phyloP scores from a whole-genome alignment of 495 filamentous ascomycete genomes.

The Diplogelasinospora grovesii region DNA sequence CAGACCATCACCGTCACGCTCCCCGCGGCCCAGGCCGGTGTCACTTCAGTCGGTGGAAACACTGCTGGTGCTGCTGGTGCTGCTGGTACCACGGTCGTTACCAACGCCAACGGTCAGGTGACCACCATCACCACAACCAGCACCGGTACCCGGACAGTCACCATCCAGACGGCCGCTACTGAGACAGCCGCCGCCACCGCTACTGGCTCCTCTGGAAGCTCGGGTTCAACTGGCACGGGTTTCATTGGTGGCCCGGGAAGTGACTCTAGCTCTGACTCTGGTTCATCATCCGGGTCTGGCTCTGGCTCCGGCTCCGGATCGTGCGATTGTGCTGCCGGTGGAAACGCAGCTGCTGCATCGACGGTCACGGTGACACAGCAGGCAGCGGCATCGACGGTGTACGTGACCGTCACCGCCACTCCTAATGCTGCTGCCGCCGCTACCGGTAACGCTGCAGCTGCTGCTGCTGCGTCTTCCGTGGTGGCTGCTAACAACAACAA shows the following conservation, averaged over 20 bases:
- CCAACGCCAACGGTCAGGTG: not conserved
- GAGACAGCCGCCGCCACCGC: slow-evolving; percentile 10
- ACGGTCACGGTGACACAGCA: slow-evolving; percentile 29
- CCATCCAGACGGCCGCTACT: slow-evolving; percentile 17
- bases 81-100: slow-evolving; percentile 1
- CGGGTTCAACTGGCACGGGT: slow-evolving; percentile 13
- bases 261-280: slow-evolving; percentile 14
- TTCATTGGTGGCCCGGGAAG: slow-evolving; percentile 6
- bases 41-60: too few species aligned
- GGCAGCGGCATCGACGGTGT: slow-evolving; percentile 35
- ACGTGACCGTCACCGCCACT: slow-evolving; percentile 31
- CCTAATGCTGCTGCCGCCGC: slow-evolving; percentile 4
- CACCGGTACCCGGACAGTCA: slow-evolving; percentile 37
- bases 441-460: slow-evolving; percentile 8
- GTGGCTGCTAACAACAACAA: too few species aligned
- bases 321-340: slow-evolving; percentile 26
- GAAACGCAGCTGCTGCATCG: slow-evolving; percentile 27
- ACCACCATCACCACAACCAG: slow-evolving; percentile 28
- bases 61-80: slow-evolving; percentile 3
- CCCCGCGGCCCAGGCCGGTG: slow-evolving; percentile 1
- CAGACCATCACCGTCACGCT: slow-evolving; percentile 17
- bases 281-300: slow-evolving; percentile 11
- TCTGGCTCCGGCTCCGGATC: slow-evolving; percentile 12
- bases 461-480: too few species aligned
- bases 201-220: slow-evolving; percentile 4